phyloP scores from a whole-genome alignment of 371 early-diverging fungal genomes.

The Fennellomyces sp. region DNA sequence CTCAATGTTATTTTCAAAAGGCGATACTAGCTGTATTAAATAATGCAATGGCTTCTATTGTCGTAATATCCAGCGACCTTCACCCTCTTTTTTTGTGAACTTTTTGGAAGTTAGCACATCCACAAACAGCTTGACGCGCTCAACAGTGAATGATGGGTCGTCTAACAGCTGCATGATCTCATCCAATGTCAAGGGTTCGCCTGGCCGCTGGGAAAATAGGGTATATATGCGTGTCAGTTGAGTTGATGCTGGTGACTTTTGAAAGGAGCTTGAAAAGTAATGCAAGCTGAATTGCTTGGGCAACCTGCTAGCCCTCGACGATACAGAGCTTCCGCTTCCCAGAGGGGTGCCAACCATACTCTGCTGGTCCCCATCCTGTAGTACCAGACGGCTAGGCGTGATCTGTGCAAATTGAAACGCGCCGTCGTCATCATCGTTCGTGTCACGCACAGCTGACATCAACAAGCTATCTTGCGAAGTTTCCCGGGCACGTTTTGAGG shows the following conservation, averaged over 20 bases:
- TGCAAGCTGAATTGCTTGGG: constrained; percentile 34
- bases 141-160: constrained; percentile 2
- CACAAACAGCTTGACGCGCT: constrained; percentile 19
- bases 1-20: background rate
- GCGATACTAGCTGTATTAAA: background rate
- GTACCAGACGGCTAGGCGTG: background rate
- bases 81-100: constrained; percentile 22
- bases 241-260: constrained; percentile 37
- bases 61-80: background rate
- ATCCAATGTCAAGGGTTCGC: constrained; percentile 17
- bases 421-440: background rate
- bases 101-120: constrained; percentile 24
- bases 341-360: background rate
- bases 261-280: constrained; percentile 35
- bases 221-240: constrained; percentile 33
- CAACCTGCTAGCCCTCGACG: constrained; percentile 12
- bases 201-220: constrained; percentile 29
- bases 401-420: background rate
- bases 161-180: constrained; percentile 11
- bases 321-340: background rate
- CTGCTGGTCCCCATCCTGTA: background rate
- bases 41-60: too few relatives aligned
- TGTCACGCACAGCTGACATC: background rate
- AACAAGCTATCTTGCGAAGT: too few relatives aligned
- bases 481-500: background rate